These are phyloP conservation scores for Daldinia sp. DNA, from an alignment of 2,329 filamentous ascomycete species.

Conservation along the genomic window DNA sequence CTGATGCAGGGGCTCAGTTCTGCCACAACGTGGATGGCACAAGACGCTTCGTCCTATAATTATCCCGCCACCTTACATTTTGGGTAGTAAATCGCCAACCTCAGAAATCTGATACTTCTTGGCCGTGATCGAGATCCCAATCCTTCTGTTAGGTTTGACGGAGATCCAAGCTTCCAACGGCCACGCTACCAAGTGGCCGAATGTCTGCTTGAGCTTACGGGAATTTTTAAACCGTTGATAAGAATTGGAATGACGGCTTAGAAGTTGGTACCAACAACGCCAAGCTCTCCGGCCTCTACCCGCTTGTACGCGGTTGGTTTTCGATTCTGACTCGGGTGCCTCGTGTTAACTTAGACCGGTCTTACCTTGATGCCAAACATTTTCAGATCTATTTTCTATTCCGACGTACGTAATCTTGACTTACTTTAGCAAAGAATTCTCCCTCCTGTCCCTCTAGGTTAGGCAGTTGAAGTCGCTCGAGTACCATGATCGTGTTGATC, in stretches of 20 bases:
- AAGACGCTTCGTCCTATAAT: conserved; percentile 26
- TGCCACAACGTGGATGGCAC: conserved; percentile 15
- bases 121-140: conserved; percentile 26
- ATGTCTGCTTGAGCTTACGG: conserved; percentile 8
- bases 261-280: conserved; percentile 12
- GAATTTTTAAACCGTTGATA: conserved; percentile 16
- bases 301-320: conserved; percentile 3
- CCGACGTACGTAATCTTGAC: conserved; percentile 22
- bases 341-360: conserved; percentile 31
- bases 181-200: conserved; percentile 2
- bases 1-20: conserved; percentile 34
- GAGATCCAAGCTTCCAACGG: conserved; percentile 4
- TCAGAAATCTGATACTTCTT: conserved; percentile 24
- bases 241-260: conserved; percentile 20
- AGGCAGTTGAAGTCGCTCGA: too few relatives aligned
- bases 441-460: conserved; percentile 7
- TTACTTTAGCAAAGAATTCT: conserved; percentile 26
- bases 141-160: conserved; percentile 15
- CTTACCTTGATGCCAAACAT: conserved; percentile 30
- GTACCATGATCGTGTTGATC: conserved; percentile 13
- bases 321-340: conserved; percentile 5
- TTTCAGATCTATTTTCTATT: conserved; percentile 20
- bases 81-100: conserved; percentile 17
- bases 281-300: conserved; percentile 18
- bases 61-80: conserved; percentile 32